Evolutionary conservation across 257 asterid genomes (phyloP), one percentile per base, ranked within the genome.

Genomic region (Thymus quinquecostatus): DNA sequence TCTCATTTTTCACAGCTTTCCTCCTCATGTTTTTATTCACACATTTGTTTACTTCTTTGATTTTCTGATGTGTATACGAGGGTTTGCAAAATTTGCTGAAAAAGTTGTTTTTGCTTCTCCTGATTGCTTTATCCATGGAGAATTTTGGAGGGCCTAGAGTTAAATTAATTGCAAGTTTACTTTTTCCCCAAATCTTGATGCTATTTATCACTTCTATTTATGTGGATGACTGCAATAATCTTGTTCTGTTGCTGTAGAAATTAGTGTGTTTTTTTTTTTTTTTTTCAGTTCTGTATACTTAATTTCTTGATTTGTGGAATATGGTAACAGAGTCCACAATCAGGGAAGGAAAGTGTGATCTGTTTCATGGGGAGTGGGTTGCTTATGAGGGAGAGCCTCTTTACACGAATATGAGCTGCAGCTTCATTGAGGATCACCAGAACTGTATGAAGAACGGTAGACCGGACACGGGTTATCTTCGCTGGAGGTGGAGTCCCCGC

Each of bases 401-500:
- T 38, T 92, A 90, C 78, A 86, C 92, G 1, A 85, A 92, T 44
- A 80, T 63, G 53, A 88, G 76, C 50, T 92, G 98, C 73, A 81
- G 75, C 40, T 80, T 83, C 80, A 82, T 92, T 11, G 90, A 75
- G 61, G 83, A 67, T 13, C 88, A 85, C 70, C 95, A 88, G 75
- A 90, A 92, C 51, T 90, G 96, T 75, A 56, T 85, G 87, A 83
- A 59, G 61, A 92, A 92, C 72, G 96, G 97, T 33, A 80, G 97
- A 5, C 89, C 89, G 0, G 97, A 92, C 76, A 66, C 77, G 0
- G 87, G 78, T 40, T 92, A 87, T 81, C 89, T 86, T 51, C 82
- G 87, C 80, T 91, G 97, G 97, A 82, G 77, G 75, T 91, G 97
- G 97, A 87, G 71, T 1, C 97, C 97, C 3, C 82, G 13, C 12